Base-by-base conservation (phyloP, 2,329 filamentous ascomycete species). In the Penicillium frequentans region DNA sequence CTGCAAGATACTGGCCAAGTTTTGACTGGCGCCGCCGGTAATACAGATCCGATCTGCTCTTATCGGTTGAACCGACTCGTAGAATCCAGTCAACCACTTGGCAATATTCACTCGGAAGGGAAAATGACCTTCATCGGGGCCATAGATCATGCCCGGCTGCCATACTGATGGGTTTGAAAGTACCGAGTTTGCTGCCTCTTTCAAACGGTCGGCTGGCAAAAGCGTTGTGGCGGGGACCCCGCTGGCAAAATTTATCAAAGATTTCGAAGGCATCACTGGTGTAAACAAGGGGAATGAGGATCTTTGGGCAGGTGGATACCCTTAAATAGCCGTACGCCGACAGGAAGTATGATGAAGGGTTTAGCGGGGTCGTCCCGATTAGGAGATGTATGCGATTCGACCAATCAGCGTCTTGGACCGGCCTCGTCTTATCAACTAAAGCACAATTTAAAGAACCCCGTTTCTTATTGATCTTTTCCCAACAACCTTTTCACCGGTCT, bases 21-120 rank as follows among this genome's bases (percentile, higher is more conserved):
- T 91, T 78, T 96, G 91, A 61, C 86, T 90, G 2, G 92, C 92
- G 13, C 92, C 92, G 39, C 91, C 91, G 0, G 90, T 90, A 68
- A 96, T 87, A 68, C 86, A 89, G 50, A 96, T 87, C 24, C 89
- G 82, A 2, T 85, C 80, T 6, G 80, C 31, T 7, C 8, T 6
- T 27, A 85, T 77, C 3, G 74, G 67, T 13, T 31, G 29, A 5
- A 10, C 10, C 0, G 65, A 66, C 1, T 74, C 71, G 69, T 90
- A 93, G 62, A 86, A 86, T 0, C 67, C 65, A 1, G 80, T 82
- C 23, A 96, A 77, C 89, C 90, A 96, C 24, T 73, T 68, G 1
- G 90, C 86, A 39, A 96, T 75, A 26, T 83, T 82, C 59, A 84
- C 78, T 19, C 90, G 82, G 35, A 93, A 79, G 6, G 85, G 85